phyloP scores from a whole-genome alignment of 2,329 filamentous ascomycete genomes.

The Fusarium verrucosum region DNA sequence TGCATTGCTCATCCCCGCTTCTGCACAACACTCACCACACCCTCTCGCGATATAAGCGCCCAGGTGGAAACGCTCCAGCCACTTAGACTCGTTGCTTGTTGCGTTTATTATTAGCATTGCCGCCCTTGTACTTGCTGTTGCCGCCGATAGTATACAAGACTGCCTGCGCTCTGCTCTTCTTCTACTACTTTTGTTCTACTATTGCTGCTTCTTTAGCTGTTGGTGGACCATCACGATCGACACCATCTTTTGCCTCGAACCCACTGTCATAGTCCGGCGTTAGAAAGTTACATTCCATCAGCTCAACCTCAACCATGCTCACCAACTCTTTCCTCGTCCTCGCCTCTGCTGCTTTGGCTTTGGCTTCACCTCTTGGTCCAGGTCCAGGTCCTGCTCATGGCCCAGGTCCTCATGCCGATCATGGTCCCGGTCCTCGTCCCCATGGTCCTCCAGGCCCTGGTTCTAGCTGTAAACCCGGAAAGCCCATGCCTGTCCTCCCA shows the following conservation, averaged over 20 bases:
- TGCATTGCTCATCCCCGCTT: conserved; percentile 19
- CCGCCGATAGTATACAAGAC: conserved; percentile 34
- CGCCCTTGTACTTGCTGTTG: conserved; percentile 33
- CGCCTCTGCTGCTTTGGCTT: conserved; percentile 48
- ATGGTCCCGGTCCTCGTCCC: no score
- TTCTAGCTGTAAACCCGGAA: conserved; percentile 30
- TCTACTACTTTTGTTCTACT: conserved; percentile 3
- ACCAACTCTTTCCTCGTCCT: conserved; percentile 48
- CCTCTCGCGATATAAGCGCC: conserved; percentile 41
- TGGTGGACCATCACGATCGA: conserved; percentile 34
- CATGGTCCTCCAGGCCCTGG: conserved; percentile 3
- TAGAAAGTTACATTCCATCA: conserved; percentile 18
- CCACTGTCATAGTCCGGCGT: conserved; percentile 8
- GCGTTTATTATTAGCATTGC: conserved; percentile 46
- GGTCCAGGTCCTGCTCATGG: no score
- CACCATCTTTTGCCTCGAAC: conserved; percentile 29
- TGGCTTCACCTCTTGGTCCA: conserved; percentile 42
- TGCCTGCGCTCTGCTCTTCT: conserved; percentile 18
- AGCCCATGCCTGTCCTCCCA: conserved; percentile 48
- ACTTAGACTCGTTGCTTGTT: conserved; percentile 34
- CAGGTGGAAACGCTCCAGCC: conserved; percentile 39
- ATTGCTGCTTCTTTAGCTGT: conserved; percentile 16
- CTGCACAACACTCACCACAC: conserved; percentile 34
- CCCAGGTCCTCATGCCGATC: no score
- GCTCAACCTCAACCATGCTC: conserved; percentile 45